Base-by-base conservation (phyloP, 2,329 filamentous ascomycete genomes). In the Chaetoscypha palmicola region DNA sequence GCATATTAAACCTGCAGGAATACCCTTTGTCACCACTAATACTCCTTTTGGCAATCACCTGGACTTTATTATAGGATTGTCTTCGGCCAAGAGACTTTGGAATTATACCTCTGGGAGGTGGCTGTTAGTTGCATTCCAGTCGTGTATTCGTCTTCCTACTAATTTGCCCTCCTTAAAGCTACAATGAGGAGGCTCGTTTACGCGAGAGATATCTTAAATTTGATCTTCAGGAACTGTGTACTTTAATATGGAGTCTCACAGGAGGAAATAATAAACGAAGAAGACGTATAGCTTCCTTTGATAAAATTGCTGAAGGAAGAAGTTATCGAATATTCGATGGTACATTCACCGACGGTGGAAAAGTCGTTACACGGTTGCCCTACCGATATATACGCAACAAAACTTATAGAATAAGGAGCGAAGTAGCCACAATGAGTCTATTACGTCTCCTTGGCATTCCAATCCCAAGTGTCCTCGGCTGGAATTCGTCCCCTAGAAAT, bases 401-500 rank as follows among this genome's bases (percentile, higher is more conserved):
- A 14, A 43, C 42, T 28, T 47, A 45, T 24, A 45, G 47, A 19
- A 43, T 53, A 23, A 46, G 52, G 35, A 51, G 50, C 21, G 53
- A 56, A 35, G 51, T 53, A 40, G 51, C 53, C 17, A 56, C 51
- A 5, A 56, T 53, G 50, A 46, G 54, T 26, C 53, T 54, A 47
- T 42, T 56, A 40, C 47, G 51, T 22, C 39, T 47, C 23, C 49
- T 55, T 45, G 54, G 56, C 12, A 32, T 60, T 33, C 51, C 49
- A 11, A 44, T 49, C 43, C 44, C 51, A 16, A 47, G 43, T 30
- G 36, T 62, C 57, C 46, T 62, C 40, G 41, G 61, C 60, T 44
- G 61, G 61, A 45, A 57, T 57, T 38, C 58, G 62, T 50, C 60
- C 53, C 47, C 58, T 51, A 40, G 34, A 23, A 66, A 65, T 50